A percentile compares a stretch with the other conserved stretches of the same genome.
Evolutionary conservation across 345 rosid genomes (phyloP).

Genomic region (Euphorbia pulcherrima): DNA sequence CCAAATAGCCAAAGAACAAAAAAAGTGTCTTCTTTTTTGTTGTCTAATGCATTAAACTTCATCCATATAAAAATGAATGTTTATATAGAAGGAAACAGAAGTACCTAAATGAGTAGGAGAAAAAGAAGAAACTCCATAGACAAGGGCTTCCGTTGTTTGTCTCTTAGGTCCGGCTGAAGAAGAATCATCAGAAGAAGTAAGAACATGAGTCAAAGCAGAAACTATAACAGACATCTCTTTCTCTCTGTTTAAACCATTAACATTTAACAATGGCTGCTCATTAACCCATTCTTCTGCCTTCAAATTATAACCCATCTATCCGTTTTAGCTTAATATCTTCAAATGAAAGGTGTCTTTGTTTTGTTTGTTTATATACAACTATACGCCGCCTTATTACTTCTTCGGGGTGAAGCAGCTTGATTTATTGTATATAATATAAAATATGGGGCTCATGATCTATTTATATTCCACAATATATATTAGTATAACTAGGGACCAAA

Average conservation of each 20-base stretch:
- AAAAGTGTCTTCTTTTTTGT: too few relatives aligned
- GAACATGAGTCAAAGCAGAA: slow-evolving; percentile 64
- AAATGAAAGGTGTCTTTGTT: too few relatives aligned
- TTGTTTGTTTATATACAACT: neutral
- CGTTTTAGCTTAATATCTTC: too few relatives aligned
- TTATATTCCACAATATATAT: neutral
- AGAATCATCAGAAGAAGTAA: slow-evolving; percentile 22
- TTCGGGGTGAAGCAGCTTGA: neutral
- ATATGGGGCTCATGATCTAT: too few relatives aligned
- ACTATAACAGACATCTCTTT: slow-evolving; percentile 74
- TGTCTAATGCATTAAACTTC: too few relatives aligned
- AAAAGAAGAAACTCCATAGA: neutral
- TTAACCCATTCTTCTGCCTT: slow-evolving; percentile 22
- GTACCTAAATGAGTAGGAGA: slow-evolving; percentile 8
- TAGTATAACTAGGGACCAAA: too few relatives aligned
- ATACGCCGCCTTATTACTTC: neutral
- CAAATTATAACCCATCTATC: too few relatives aligned
- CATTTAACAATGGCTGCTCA: neutral
- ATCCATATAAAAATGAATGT: too few relatives aligned
- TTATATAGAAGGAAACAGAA: too few relatives aligned
- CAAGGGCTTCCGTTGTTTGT: slow-evolving; percentile 31
- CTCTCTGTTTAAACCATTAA: slow-evolving; percentile 35
- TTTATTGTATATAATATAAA: too few relatives aligned
- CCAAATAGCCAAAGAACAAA: too few relatives aligned
- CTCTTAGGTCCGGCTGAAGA: slow-evolving; percentile 21